Evolutionary conservation across 2,329 filamentous ascomycete genomes (phyloP), one percentile per base, ranked within the genome.

Genomic region (Fonsecaea multimorphosa): DNA sequence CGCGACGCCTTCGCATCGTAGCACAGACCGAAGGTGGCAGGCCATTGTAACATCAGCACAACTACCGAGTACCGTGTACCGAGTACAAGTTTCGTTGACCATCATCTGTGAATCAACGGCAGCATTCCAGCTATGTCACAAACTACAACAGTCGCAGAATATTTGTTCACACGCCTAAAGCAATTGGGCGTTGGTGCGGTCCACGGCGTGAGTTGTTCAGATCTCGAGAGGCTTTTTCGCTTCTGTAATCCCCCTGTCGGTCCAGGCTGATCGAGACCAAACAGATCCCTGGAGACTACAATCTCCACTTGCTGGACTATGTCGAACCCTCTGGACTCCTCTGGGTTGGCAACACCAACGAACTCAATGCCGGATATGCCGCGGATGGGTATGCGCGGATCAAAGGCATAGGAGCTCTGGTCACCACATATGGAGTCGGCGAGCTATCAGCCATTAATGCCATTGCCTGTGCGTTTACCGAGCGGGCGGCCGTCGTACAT

Each of bases 311-410:
- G 24, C 78, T 87, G 61, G 86, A 88, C 74, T 86, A 86, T 71
- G 74, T 88, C n/a, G 78, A 82, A n/a, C 83, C 84, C 61, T 77
- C 75, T 54, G 84, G 80, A 12, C 75, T 88, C 32, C 74, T 80
- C 55, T 88, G 86, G 85, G 83, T 86, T 2, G 86, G 86, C 68
- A 87, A 86, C 72, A 83, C 80, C 74, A 87, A 87, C 74, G 85
- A 87, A 74, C 79, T 87, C 59, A 86, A 86, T 74, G 84, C 84
- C 59, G 89, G 87, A 22, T 93, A 93, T 73, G 90, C 90, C 29
- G 89, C 90, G n/a, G 90, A 93, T 78, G 90, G 90, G 19, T 93
- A 93, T 74, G 89, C 89, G 63, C 85, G 90, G 68, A 84, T 91
- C 66, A 63, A 64, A n/a, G 66, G 68, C 38, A 55, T 70, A 7